Percentiles rank a stretch among this genome's conserved stretches.
phyloP scores from a whole-genome alignment of 2,329 filamentous ascomycete genomes.

The Endothia cerciana region DNA sequence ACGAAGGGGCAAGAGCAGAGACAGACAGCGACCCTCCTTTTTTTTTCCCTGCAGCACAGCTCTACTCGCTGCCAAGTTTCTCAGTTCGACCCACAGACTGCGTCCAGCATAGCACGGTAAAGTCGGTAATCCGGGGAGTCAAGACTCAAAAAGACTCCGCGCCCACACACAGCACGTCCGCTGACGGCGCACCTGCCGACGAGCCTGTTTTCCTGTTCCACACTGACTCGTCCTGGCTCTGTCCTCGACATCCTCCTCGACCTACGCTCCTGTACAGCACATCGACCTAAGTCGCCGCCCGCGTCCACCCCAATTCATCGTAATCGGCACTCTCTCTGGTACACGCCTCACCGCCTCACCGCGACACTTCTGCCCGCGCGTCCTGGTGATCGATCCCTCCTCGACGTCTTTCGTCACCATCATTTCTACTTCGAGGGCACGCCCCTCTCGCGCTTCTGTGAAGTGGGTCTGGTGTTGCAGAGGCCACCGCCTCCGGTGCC shows the following conservation, averaged over 20 bases:
- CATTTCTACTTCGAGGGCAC: constrained; percentile 6
- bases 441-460: not conserved
- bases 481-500: constrained; percentile 18
- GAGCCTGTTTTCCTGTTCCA: not conserved
- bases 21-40: constrained; percentile 25
- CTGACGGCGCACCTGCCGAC: constrained; percentile 1
- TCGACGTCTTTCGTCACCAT: constrained; percentile 12
- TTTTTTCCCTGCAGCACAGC: constrained; percentile 20
- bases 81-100: constrained; percentile 19
- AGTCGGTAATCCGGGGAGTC: constrained; percentile 1
- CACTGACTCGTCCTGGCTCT: not conserved
- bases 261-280: constrained; percentile 7
- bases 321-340: constrained; percentile 20
- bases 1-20: constrained; percentile 15
- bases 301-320: constrained; percentile 14
- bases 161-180: constrained; percentile 1
- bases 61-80: constrained; percentile 29
- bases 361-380: constrained; percentile 18
- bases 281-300: constrained; percentile 13
- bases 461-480: constrained; percentile 24
- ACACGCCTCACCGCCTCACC: constrained; percentile 22
- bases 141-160: constrained; percentile 12
- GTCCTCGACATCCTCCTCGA: constrained; percentile 3
- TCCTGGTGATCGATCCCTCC: constrained; percentile 9
- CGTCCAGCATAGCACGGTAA: not conserved